Percentiles rank a stretch among this genome's conserved stretches.
Evolutionary conservation across 1,139 yeast species (phyloP).

Genomic region (Citeromyces hawaiiensis): DNA sequence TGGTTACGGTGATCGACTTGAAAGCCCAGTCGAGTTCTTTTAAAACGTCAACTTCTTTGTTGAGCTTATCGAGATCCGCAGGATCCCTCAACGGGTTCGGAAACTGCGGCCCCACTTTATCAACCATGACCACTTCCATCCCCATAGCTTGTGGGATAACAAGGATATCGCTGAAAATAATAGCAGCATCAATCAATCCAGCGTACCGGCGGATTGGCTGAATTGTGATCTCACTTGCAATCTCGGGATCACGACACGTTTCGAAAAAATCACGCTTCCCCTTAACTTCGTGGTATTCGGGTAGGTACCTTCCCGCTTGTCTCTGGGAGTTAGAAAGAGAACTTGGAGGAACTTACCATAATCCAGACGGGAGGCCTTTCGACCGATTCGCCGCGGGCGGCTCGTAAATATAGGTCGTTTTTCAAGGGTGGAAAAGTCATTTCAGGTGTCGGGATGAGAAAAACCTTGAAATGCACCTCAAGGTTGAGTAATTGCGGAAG

Average conservation of each 20-base stretch:
- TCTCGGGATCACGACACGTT: conserved; percentile 85
- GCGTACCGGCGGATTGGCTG: conserved; percentile 88
- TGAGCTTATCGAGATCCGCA: conserved; percentile 47
- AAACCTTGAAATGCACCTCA: no score
- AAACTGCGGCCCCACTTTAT: conserved; percentile 91
- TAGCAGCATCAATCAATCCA: conserved; percentile 91
- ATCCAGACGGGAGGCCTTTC: conserved; percentile 99
- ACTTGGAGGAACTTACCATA: conserved; percentile 39
- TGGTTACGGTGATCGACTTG: conserved; percentile 77
- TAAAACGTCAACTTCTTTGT: conserved; percentile 51
- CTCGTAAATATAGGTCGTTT: conserved; percentile 82
- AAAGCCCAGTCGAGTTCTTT: conserved; percentile 89
- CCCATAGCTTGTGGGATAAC: conserved; percentile 99
- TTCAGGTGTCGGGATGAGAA: no score
- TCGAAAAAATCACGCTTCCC: conserved; percentile 85
- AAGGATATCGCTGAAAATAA: conserved; percentile 86
- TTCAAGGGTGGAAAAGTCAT: conserved; percentile 52
- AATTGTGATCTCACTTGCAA: conserved; percentile 86
- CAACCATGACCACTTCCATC: conserved; percentile 86
- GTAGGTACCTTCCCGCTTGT: conserved; percentile 82
- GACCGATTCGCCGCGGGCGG: conserved; percentile 74
- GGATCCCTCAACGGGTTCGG: conserved; percentile 76
- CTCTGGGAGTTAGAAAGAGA: conserved; percentile 22
- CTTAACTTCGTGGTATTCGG: conserved; percentile 86
- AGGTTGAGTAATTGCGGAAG: no score